These are phyloP conservation scores for Blepharisma stoltei DNA, from an alignment of 73 alveolate species.

Conservation along the genomic window DNA sequence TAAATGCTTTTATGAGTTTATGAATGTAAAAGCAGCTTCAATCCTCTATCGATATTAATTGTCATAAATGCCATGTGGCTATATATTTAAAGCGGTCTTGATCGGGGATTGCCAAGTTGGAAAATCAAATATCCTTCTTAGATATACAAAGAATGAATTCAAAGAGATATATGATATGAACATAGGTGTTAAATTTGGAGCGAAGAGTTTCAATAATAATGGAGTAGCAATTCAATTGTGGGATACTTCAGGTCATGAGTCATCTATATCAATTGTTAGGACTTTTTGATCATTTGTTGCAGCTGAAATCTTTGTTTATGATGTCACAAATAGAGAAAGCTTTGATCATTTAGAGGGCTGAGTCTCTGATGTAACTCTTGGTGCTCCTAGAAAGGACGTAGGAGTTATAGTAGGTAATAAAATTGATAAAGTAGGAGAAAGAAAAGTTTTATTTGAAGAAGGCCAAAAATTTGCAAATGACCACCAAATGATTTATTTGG, in stretches of 20 bases:
- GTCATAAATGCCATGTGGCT: neutral
- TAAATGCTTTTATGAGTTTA: too few relatives aligned
- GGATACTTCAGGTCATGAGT: slow-evolving; percentile 93
- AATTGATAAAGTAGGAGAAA: slow-evolving; percentile 45
- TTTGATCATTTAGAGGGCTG: slow-evolving; percentile 59
- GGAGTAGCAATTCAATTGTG: slow-evolving; percentile 58
- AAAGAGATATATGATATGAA: slow-evolving; percentile 51
- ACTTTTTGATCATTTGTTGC: slow-evolving; percentile 74
- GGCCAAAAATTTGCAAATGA: slow-evolving; percentile 73
- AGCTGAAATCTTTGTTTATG: slow-evolving; percentile 79
- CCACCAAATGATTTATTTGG: slow-evolving; percentile 64
- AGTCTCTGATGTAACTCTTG: slow-evolving; percentile 56
- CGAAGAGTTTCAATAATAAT: slow-evolving; percentile 51
- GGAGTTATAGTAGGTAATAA: slow-evolving; percentile 47
- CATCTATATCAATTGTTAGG: slow-evolving; percentile 68
- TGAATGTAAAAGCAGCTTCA: too few relatives aligned
- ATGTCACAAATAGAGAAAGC: slow-evolving; percentile 66
- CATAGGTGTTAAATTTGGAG: slow-evolving; percentile 62
- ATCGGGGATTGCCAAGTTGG: slow-evolving; percentile 85
- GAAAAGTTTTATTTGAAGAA: slow-evolving; percentile 64
- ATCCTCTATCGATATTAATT: too few relatives aligned
- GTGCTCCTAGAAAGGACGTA: slow-evolving; percentile 39
- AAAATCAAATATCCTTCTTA: slow-evolving; percentile 67
- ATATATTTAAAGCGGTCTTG: slow-evolving; percentile 38
- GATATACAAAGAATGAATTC: slow-evolving; percentile 60